Conservation (phyloP, 371 early-diverging fungal genomes). For the Mortierella sp. region DNA sequence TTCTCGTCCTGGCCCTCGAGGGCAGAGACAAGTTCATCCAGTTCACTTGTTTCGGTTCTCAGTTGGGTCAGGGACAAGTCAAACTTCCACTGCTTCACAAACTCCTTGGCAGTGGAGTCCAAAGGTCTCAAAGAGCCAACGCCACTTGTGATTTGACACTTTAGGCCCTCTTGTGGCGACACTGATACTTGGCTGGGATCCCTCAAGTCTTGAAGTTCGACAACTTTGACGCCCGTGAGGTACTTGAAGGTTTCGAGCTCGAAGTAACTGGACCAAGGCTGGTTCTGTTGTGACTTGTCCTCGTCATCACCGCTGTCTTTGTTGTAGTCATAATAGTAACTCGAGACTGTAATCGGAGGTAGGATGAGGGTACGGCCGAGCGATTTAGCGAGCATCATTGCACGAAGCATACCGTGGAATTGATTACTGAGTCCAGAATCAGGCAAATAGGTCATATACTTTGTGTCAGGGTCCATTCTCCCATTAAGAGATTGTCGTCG, state of each 20-base stretch:
- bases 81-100: conserved; percentile 37
- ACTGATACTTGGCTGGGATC: conserved; percentile 3
- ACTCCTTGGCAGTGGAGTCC: conserved; percentile 38
- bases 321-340: neutral
- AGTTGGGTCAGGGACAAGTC: conserved; percentile 18
- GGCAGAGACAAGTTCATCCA: conserved; percentile 13
- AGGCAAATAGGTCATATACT: conserved; percentile 40
- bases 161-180: conserved; percentile 11
- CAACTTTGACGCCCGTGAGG: conserved; percentile 31
- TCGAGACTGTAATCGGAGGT: conserved; percentile 32
- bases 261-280: conserved; percentile 46
- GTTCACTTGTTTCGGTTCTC: conserved; percentile 14
- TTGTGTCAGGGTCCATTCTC: conserved; percentile 20
- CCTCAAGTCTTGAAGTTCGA: conserved; percentile 28
- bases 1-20: conserved; percentile 17
- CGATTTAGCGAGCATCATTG: conserved; percentile 35
- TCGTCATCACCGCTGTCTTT: neutral
- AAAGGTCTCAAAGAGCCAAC: conserved; percentile 37
- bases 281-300: conserved; percentile 17
- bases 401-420: conserved; percentile 42
- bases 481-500: conserved; percentile 1
- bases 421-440: conserved; percentile 30
- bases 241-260: conserved; percentile 34
- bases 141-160: conserved; percentile 37
- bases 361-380: conserved; percentile 42